These are phyloP conservation scores for Friedmanniomyces simplex DNA, from an alignment of 495 filamentous ascomycete species.

Conservation along the genomic window DNA sequence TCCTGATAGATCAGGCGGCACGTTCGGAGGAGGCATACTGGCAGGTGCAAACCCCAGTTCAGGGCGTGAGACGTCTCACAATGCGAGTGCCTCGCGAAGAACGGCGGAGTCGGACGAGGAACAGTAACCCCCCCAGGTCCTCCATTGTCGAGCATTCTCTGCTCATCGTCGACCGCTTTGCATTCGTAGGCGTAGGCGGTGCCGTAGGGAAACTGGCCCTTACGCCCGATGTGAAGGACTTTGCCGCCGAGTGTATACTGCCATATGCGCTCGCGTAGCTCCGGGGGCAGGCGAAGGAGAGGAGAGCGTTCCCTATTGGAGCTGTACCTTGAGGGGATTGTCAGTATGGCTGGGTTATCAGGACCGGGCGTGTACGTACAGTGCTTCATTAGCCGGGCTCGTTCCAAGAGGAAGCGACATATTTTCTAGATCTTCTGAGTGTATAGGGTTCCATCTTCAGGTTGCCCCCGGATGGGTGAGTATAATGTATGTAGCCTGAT, in stretches of 20 bases:
- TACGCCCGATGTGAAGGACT: not conserved
- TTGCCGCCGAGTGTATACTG: not conserved
- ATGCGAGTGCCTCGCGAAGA: not conserved
- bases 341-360: not conserved
- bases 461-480: too few relatives aligned
- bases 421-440: too few relatives aligned
- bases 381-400: too few relatives aligned
- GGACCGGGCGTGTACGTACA: too few relatives aligned
- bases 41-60: not conserved
- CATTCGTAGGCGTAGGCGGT: not conserved
- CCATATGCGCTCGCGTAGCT: not conserved
- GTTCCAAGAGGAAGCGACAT: too few relatives aligned
- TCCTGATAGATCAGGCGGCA: not conserved
- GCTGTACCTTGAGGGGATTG: not conserved
- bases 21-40: not conserved
- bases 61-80: not conserved
- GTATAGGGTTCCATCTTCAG: too few relatives aligned
- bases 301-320: not conserved
- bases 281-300: not conserved
- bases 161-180: not conserved
- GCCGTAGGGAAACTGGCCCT: not conserved
- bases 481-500: too few relatives aligned
- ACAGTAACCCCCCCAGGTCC: not conserved
- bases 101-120: not conserved
- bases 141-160: not conserved